Base-by-base conservation (phyloP, 1,284 basidiomycete species). In the Athelia sp. region DNA sequence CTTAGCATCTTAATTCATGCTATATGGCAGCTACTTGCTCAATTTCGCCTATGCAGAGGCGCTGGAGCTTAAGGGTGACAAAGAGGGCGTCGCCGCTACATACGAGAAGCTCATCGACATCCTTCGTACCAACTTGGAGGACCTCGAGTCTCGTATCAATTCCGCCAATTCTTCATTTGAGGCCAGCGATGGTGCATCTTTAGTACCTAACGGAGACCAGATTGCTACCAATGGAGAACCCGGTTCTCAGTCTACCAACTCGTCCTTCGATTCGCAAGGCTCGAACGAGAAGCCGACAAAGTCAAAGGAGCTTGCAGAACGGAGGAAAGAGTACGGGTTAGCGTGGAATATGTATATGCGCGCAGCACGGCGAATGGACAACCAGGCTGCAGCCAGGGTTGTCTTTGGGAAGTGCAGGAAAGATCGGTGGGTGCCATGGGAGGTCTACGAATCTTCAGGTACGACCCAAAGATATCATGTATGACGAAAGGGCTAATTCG, bases 361-460 rank as follows among this genome's bases (percentile, higher is more conserved):
- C 14, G 98, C 94, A 59, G 85, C 86, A 1, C 72, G 90, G 46
- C 76, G 93, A n/a, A 82, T 90, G 1, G 91, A 95, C 72, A 90
- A 90, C 6, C 66, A 73, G 9, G 89, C 90, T 65, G 76, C 86
- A 2, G 87, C 89, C 18, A 75, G 97, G 47, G 73, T 76, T 1
- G 73, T 95, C 2, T 99, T 99, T 62, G 80, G 78, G 24, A 87
- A 87, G 63, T 93, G 94, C 13, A 79, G 95, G 54, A 90, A 86
- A 63, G 92, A 94, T 58, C 78, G 83, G 18, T 88, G 86, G 76
- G 80, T 84, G 18, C 84, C 91, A 11, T 98, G 96, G 94, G 90
- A 95, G 62, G 87, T 94, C 0, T 97, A 89, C 61, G 95, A 99
- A 67, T 91, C 93, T 36, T 85, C 90, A 47, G 92, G 91, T 92